phyloP scores from a whole-genome alignment of 768 basidiomycete species.

The Termitomyces sp. region DNA sequence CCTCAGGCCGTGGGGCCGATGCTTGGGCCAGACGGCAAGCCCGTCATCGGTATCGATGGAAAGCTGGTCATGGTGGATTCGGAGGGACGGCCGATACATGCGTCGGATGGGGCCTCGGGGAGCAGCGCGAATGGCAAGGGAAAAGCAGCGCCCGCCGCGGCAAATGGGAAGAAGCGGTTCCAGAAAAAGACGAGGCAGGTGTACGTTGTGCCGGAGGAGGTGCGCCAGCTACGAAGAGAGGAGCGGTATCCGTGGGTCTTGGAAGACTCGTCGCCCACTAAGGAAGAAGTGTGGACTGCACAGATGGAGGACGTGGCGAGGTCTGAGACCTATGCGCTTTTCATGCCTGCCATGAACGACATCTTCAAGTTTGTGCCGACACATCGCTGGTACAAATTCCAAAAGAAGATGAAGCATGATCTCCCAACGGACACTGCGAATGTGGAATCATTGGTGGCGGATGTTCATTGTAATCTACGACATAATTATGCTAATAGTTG shows the following conservation, averaged over 20 bases:
- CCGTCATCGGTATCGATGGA: constrained; percentile 75
- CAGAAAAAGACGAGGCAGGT: constrained; percentile 84
- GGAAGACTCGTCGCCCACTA: constrained; percentile 64
- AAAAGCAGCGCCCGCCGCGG: constrained; percentile 30
- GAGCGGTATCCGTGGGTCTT: constrained; percentile 92
- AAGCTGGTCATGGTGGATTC: constrained; percentile 79
- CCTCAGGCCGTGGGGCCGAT: constrained; percentile 66
- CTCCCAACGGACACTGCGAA: constrained; percentile 65
- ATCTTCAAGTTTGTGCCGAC: constrained; percentile 87
- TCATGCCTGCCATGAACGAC: constrained; percentile 80
- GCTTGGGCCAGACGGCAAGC: constrained; percentile 82
- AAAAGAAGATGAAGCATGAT: constrained; percentile 76
- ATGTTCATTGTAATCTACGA: constrained; percentile 17
- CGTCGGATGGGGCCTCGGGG: constrained; percentile 25
- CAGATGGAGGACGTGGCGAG: constrained; percentile 76
- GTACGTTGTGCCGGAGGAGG: constrained; percentile 75
- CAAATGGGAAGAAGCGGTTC: constrained; percentile 66
- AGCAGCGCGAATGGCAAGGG: constrained; percentile 35
- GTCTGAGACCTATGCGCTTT: constrained; percentile 72
- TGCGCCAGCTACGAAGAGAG: constrained; percentile 75
- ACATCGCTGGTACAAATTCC: constrained; percentile 91
- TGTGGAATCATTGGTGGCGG: constrained; percentile 59
- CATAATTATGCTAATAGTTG: constrained; percentile 12
- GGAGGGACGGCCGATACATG: constrained; percentile 69
- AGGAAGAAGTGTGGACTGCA: constrained; percentile 75